These are phyloP conservation scores for Spirogloea muscicola DNA, from an alignment of 139 green algal species.

Conservation along the genomic window DNA sequence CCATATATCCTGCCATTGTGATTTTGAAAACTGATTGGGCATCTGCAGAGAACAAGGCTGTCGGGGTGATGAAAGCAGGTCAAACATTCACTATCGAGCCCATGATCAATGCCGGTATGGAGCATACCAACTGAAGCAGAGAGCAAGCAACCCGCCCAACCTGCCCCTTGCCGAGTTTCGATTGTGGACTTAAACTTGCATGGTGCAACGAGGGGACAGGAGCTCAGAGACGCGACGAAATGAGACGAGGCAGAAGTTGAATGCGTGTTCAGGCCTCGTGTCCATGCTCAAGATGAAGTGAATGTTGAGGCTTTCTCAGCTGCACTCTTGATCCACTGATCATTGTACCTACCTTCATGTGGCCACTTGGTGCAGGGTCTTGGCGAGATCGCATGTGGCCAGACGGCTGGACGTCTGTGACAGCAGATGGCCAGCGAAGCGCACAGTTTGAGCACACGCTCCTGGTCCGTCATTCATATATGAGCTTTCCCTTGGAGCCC, in stretches of 20 bases:
- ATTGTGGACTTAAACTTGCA: background rate
- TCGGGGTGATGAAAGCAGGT: slow-evolving; percentile 82
- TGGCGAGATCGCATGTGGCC: slow-evolving; percentile 74
- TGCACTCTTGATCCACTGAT: background rate
- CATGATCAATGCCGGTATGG: slow-evolving; percentile 89
- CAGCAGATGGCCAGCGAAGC: slow-evolving; percentile 76
- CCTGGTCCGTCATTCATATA: slow-evolving; percentile 62
- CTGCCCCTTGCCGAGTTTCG: too few species aligned
- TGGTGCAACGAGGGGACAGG: background rate
- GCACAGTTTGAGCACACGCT: slow-evolving; percentile 96
- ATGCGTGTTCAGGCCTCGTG: background rate
- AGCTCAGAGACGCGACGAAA: background rate
- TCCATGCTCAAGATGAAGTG: background rate
- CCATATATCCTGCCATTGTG: too few species aligned
- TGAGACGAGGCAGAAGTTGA: background rate
- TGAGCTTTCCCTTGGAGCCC: too few species aligned
- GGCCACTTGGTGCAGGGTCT: slow-evolving; percentile 1
- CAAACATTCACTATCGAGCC: slow-evolving; percentile 95
- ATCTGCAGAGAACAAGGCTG: slow-evolving; percentile 64
- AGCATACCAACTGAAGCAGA: too few species aligned
- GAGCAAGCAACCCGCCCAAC: too few species aligned
- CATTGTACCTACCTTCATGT: background rate
- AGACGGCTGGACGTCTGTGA: slow-evolving; percentile 93
- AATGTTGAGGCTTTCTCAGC: background rate
- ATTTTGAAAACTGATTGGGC: too few species aligned